Evolutionary conservation across 1,284 basidiomycete species (phyloP).

Genomic region (Heterobasidion parviporum): DNA sequence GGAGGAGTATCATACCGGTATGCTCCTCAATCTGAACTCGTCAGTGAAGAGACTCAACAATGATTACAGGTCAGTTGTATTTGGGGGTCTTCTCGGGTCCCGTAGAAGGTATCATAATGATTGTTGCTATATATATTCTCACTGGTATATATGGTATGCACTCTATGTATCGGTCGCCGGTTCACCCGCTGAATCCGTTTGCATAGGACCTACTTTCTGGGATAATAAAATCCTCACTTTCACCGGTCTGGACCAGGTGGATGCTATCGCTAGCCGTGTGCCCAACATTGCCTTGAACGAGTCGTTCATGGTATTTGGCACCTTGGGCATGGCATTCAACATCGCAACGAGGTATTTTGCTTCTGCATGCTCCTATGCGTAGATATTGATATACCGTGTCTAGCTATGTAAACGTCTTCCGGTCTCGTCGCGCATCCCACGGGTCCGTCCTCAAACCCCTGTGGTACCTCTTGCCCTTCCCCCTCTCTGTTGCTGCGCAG

Average conservation of each 20-base stretch:
- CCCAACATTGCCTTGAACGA: constrained; percentile 80
- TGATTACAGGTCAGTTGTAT: constrained; percentile 62
- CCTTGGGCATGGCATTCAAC: constrained; percentile 73
- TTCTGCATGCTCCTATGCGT: background rate
- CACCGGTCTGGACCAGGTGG: constrained; percentile 45
- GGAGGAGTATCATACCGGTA: constrained; percentile 96
- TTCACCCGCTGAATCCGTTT: background rate
- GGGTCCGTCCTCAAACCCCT: constrained; percentile 49
- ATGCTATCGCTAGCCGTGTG: constrained; percentile 35
- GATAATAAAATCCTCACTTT: constrained; percentile 65
- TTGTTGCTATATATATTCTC: constrained; percentile 71
- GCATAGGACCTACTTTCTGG: constrained; percentile 75
- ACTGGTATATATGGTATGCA: constrained; percentile 63
- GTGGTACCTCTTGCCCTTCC: constrained; percentile 74
- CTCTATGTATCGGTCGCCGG: background rate
- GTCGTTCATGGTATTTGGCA: constrained; percentile 79
- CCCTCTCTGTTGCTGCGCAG: constrained; percentile 62
- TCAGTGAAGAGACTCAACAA: no score
- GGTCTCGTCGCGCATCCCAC: constrained; percentile 31
- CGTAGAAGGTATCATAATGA: constrained; percentile 92
- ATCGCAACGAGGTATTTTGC: constrained; percentile 57
- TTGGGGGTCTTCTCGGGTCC: constrained; percentile 94
- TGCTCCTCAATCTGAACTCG: constrained; percentile 4
- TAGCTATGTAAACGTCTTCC: constrained; percentile 74
- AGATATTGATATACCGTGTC: background rate